Evolutionary conservation across 768 basidiomycete species (phyloP).

Genomic region (Hortiboletus flavorubellus): DNA sequence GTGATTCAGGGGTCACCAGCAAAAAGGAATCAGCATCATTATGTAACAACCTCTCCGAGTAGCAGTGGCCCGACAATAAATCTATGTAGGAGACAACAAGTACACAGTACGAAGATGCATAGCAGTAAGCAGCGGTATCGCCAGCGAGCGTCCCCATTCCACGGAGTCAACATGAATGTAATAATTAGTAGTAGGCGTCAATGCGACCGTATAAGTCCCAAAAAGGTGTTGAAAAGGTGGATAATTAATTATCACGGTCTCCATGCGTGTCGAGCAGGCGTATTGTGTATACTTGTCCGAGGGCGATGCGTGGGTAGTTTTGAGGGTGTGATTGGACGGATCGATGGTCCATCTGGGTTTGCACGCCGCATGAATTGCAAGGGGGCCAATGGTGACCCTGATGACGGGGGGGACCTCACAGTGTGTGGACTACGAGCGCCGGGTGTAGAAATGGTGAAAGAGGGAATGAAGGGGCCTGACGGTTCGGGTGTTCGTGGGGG

Average conservation of each 20-base stretch:
- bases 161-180: constrained; percentile 29
- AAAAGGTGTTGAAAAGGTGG: constrained; percentile 16
- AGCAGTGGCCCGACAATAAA: background rate
- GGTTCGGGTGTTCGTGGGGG: constrained; percentile 70
- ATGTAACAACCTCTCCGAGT: no score
- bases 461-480: constrained; percentile 50
- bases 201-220: constrained; percentile 16
- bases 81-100: constrained; percentile 21
- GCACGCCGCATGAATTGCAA: constrained; percentile 85
- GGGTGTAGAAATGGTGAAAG: constrained; percentile 58
- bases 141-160: constrained; percentile 26
- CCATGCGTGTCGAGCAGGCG: constrained; percentile 58
- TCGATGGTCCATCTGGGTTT: constrained; percentile 49
- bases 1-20: constrained; percentile 4
- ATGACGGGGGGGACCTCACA: constrained; percentile 50
- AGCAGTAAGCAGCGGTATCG: constrained; percentile 20
- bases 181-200: constrained; percentile 24
- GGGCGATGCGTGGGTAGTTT: constrained; percentile 49
- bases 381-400: constrained; percentile 73
- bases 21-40: constrained; percentile 8
- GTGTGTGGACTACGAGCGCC: constrained; percentile 44
- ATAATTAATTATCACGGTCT: constrained; percentile 46
- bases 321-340: constrained; percentile 65
- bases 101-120: constrained; percentile 26
- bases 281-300: constrained; percentile 38